phyloP scores from a whole-genome alignment of 2,329 filamentous ascomycete genomes.

The Fusarium sp. region DNA sequence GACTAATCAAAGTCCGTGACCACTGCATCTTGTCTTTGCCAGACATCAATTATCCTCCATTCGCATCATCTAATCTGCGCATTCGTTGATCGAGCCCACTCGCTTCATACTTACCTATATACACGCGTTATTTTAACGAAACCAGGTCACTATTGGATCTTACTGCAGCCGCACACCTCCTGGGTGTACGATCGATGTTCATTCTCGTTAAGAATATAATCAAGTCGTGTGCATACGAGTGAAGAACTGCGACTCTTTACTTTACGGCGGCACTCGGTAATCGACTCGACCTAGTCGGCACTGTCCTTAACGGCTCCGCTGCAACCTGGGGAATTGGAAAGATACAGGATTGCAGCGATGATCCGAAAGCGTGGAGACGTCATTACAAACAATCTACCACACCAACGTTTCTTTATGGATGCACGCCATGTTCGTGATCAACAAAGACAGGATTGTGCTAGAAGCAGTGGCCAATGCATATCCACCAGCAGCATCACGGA shows the following conservation, averaged over 20 bases:
- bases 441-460: conserved; percentile 26
- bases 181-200: conserved; percentile 72
- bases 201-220: conserved; percentile 67
- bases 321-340: conserved; percentile 16
- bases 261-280: conserved; percentile 62
- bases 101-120: conserved; percentile 4
- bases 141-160: conserved; percentile 70
- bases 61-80: not conserved
- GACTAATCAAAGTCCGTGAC: not conserved
- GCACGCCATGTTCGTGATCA: conserved; percentile 33
- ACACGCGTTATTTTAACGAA: not conserved
- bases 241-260: conserved; percentile 72
- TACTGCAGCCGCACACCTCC: conserved; percentile 74
- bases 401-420: conserved; percentile 27
- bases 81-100: not conserved
- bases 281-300: not conserved
- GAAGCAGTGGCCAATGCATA: conserved; percentile 48
- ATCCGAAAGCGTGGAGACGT: conserved; percentile 21
- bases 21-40: not conserved
- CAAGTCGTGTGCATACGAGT: conserved; percentile 60
- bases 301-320: not conserved
- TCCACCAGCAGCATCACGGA: conserved; percentile 63
- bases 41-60: not conserved
- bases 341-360: conserved; percentile 40
- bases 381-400: conserved; percentile 23